These are phyloP conservation scores for Fragaria nilgerrensis DNA, from an alignment of 306 rosid genomes.

Conservation along the genomic window DNA sequence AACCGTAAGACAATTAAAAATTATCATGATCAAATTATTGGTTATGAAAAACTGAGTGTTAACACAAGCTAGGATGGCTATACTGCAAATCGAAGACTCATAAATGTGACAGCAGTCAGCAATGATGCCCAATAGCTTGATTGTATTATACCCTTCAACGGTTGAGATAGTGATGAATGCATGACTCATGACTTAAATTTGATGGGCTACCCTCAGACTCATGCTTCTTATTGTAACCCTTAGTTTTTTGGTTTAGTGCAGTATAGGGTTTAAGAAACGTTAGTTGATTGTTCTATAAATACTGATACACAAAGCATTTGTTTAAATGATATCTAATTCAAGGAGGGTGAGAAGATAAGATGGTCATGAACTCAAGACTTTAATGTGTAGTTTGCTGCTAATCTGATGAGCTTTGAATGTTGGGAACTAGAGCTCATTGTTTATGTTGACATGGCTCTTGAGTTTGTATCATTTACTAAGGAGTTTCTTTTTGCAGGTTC, in stretches of 20 bases:
- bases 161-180: not conserved
- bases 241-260: not conserved
- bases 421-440: not conserved
- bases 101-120: not conserved
- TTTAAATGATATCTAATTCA: not conserved
- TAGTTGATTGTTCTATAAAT: not conserved
- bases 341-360: not conserved
- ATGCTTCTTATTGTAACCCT: not conserved
- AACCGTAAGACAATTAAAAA: too few species aligned
- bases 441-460: not conserved
- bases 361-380: not conserved
- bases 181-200: too few species aligned
- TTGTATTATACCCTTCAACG: not conserved
- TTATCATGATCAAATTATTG: not conserved
- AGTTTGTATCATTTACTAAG: conserved; percentile 15
- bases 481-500: conserved; percentile 57
- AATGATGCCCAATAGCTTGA: not conserved
- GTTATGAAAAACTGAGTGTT: not conserved
- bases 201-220: too few species aligned
- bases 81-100: not conserved
- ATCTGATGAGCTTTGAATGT: not conserved
- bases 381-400: not conserved
- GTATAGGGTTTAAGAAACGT: not conserved
- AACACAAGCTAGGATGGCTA: not conserved
- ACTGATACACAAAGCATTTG: not conserved